Conservation (phyloP, 179 eudicot genomes). For the Gypsophila paniculata region DNA sequence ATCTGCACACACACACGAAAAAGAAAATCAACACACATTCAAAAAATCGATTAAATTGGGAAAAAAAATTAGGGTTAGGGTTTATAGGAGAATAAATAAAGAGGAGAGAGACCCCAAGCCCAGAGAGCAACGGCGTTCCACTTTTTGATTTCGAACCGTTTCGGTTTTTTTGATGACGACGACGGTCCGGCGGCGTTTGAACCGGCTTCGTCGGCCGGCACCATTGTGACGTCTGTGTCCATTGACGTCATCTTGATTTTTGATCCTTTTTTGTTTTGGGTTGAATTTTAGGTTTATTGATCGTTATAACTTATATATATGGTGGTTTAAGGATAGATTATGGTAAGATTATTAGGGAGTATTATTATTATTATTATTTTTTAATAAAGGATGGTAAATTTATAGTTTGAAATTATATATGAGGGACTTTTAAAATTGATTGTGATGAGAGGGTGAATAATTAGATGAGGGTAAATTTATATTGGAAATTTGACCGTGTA, state of each 20-base stretch:
- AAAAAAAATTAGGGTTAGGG: conserved; percentile 4
- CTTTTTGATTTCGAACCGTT: conserved; percentile 85
- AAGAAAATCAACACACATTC: neutral
- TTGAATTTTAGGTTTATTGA: no score
- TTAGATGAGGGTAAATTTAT: no score
- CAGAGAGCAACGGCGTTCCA: conserved; percentile 95
- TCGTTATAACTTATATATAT: no score
- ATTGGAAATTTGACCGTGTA: no score
- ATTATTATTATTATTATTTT: no score
- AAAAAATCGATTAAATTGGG: neutral
- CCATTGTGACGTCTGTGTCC: conserved; percentile 50
- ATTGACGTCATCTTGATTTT: conserved; percentile 12
- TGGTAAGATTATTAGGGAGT: no score
- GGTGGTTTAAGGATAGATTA: no score
- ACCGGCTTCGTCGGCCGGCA: conserved; percentile 41
- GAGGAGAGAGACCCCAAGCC: conserved; percentile 63
- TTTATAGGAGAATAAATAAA: neutral
- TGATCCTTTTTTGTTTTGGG: no score
- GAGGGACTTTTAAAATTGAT: no score
- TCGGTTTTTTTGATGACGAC: conserved; percentile 46
- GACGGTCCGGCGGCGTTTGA: conserved; percentile 24
- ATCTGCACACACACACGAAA: conserved; percentile 36
- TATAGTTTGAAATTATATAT: no score
- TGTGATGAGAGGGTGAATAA: no score
- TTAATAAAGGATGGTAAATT: no score